Evolutionary conservation across 2,329 filamentous ascomycete species (phyloP), one percentile per base, ranked within the genome.

Genomic region (Xylariaceae sp.): DNA sequence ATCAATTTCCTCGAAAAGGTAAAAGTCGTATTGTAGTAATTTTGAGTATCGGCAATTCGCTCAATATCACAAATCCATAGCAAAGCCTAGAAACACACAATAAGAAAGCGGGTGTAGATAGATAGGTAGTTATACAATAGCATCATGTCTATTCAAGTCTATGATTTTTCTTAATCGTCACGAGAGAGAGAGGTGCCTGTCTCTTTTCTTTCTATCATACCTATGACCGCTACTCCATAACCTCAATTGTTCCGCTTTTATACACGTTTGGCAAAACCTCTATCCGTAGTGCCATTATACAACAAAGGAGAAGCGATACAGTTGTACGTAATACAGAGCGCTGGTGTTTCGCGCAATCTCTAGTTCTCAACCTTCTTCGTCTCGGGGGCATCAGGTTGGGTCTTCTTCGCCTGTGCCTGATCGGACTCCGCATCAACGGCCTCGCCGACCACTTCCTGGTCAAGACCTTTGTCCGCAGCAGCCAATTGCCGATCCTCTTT

Each of bases 401-500:
- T 47, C 45, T 44, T 41, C 38, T 44, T 39, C 14, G 50, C 42
- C 27, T 56, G 51, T 22, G 31, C 56, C 39, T 69, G 66, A 42
- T 70, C 70, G 2, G 72, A 71, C 68, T 83, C 78, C 1, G 80
- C 78, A 44, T 77, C 77, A 2, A 75, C 66, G 50, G 81, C 80
- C 62, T 83, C 81, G 51, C 65, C 65, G 6, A 75, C 75, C 56
- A 79, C 75, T 44, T 70, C 71, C 60, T 75, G 73, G 49, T 76
- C 71, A 11, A 73, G 63, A 35, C 69, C 74, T 48, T 71, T 69
- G 35, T 74, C 71, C 27, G 77, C 74, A 7, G 82, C 80, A 2
- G 74, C 68, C 22, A 74, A 67, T 48, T 76, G 70, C 52, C 85
- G 80, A 67, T 90, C 87, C 58, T 96, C 90, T 74, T 92, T 90